Conservation (phyloP, 257 asterid species). For the Solanum dulcamara region DNA sequence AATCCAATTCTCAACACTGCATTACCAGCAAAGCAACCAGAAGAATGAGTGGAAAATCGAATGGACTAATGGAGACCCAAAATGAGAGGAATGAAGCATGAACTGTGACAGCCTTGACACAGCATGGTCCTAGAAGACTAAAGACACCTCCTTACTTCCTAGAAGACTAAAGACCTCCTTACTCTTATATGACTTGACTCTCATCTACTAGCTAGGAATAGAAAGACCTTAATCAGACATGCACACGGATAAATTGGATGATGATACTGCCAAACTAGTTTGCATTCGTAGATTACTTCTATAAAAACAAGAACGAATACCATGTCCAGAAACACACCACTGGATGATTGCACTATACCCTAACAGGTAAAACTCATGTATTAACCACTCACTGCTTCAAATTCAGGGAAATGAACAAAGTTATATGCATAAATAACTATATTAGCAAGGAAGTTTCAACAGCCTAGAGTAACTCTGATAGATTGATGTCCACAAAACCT, state of each 20-base stretch:
- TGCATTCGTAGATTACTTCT: background rate
- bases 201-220: background rate
- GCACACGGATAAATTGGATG: background rate
- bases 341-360: background rate
- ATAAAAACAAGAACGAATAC: background rate
- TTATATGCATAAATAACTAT: background rate
- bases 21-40: conserved; percentile 24
- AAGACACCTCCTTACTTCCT: conserved; percentile 2
- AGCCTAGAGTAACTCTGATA: background rate
- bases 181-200: background rate
- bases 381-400: background rate
- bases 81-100: background rate
- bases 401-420: background rate
- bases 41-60: background rate
- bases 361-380: background rate
- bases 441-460: background rate
- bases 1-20: conserved; percentile 27
- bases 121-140: background rate
- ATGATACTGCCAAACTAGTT: background rate
- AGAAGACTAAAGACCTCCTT: background rate
- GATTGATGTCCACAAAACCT: background rate
- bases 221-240: background rate
- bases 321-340: background rate
- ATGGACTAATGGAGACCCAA: background rate
- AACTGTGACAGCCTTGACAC: conserved; percentile 11